A percentile compares a stretch with the other conserved stretches of the same genome.
Evolutionary conservation across 2,329 filamentous ascomycete genomes (phyloP).

Genomic region (Penicillium freii): DNA sequence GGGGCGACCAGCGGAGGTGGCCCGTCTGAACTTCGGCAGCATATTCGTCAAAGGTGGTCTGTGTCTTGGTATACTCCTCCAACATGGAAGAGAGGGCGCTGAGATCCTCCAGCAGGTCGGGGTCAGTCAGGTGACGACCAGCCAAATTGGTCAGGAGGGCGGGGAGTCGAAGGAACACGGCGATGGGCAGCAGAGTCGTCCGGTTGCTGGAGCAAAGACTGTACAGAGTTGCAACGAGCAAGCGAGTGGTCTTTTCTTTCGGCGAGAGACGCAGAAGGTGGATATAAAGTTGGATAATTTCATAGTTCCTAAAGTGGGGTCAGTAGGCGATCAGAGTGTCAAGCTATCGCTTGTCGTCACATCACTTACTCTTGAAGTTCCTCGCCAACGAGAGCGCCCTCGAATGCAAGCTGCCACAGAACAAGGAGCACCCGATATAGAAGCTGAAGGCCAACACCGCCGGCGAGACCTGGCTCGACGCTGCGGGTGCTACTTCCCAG

Average conservation of each 20-base stretch:
- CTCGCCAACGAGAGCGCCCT: slow-evolving; percentile 66
- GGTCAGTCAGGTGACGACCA: slow-evolving; percentile 51
- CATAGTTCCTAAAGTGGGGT: slow-evolving; percentile 68
- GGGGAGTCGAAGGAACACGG: slow-evolving; percentile 80
- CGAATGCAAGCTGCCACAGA: slow-evolving; percentile 95
- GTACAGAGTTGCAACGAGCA: slow-evolving; percentile 82
- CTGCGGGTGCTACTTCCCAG: slow-evolving; percentile 61
- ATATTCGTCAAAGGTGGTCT: slow-evolving; percentile 67
- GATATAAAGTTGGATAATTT: slow-evolving; percentile 88
- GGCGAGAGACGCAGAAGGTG: slow-evolving; percentile 87
- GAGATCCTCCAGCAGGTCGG: slow-evolving; percentile 51
- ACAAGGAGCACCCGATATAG: slow-evolving; percentile 92
- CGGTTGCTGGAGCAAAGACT: slow-evolving; percentile 78
- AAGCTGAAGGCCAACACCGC: slow-evolving; percentile 85
- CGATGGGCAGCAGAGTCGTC: slow-evolving; percentile 70
- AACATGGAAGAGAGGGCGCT: slow-evolving; percentile 61
- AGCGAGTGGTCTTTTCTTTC: slow-evolving; percentile 95
- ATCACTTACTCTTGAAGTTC: slow-evolving; percentile 63
- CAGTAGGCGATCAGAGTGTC: slow-evolving; percentile 17
- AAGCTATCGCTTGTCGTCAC: not conserved
- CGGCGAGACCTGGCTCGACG: slow-evolving; percentile 62
- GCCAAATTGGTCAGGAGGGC: slow-evolving; percentile 58
- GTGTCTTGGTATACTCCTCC: slow-evolving; percentile 76
- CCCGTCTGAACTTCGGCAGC: slow-evolving; percentile 81
- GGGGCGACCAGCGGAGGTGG: slow-evolving; percentile 88